phyloP scores from a whole-genome alignment of 495 filamentous ascomycete species.

The Penicillium maclennaniae region DNA sequence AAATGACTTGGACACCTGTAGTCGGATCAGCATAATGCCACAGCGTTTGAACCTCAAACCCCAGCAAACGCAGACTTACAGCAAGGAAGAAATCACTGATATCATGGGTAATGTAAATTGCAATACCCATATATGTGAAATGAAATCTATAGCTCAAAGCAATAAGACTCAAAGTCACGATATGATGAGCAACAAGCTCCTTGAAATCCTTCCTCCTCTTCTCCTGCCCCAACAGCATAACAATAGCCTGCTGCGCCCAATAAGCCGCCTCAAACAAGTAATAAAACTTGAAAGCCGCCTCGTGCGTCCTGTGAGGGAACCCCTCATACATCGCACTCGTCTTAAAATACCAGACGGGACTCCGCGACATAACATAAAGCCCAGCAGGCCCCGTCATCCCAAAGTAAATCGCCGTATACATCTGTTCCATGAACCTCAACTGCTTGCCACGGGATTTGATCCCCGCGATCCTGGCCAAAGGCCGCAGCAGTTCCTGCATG shows the following conservation, averaged over 20 bases:
- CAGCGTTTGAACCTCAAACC: not conserved
- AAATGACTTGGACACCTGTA: constrained; percentile 75
- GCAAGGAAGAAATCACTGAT: constrained; percentile 91
- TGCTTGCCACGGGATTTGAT: constrained; percentile 70
- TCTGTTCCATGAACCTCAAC: constrained; percentile 85
- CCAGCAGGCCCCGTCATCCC: constrained; percentile 71
- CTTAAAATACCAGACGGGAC: constrained; percentile 91
- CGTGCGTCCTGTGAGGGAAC: constrained; percentile 77
- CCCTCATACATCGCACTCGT: constrained; percentile 75
- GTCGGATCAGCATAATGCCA: not conserved
- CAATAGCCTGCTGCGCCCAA: constrained; percentile 87
- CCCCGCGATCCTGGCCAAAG: constrained; percentile 57
- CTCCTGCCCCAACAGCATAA: constrained; percentile 76
- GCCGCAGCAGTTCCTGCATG: constrained; percentile 80
- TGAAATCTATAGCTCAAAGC: constrained; percentile 84
- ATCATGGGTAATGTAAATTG: constrained; percentile 88
- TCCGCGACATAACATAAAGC: constrained; percentile 78
- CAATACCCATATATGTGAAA: constrained; percentile 88
- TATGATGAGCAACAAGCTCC: constrained; percentile 83
- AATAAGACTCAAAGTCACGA: constrained; percentile 78
- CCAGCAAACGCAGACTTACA: constrained; percentile 46
- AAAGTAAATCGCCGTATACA: constrained; percentile 88
- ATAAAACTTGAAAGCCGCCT: constrained; percentile 79
- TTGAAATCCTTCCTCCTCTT: constrained; percentile 85
- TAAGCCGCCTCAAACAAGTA: constrained; percentile 88